Evolutionary conservation across 371 early-diverging fungal species (phyloP), one percentile per base, ranked within the genome.

Genomic region (Mucor velutinosus): DNA sequence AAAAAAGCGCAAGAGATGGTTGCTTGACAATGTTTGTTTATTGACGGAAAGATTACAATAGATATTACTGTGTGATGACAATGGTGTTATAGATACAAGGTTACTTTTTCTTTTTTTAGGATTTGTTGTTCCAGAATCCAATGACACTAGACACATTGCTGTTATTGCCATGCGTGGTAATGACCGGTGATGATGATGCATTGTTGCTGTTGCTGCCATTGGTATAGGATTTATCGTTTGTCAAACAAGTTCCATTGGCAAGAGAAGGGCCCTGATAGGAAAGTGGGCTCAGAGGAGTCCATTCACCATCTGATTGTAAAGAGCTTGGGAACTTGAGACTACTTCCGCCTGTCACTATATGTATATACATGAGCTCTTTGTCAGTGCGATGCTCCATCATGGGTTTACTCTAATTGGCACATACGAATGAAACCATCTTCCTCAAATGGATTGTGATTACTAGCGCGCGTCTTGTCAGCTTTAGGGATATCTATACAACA

Each of bases 371-470:
- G n/a, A n/a, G 37, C 37, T 35, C 1, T 14, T 4, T 53, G 27
- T 27, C 27, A 53, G 23, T 4, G 49, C 12, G 1, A 49, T 49
- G n/a, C 49, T 49, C 23, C 5, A 25, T 27, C 8, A 53, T 14
- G 10, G 10, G 1, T 35, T 49, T 29, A 47, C 2, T 23, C 29
- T 25, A 27, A 21, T 15, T 53, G 15, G 4, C 49, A 60, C 58
- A 43, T 56, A 49, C 69, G 32, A 30, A 58, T 47, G 51, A 63
- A 39, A 15, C 61, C 61, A 51, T 67, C 72, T 19, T 72, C 76
- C 33, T 79, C 73, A 60, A 79, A 76, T 56, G 79, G 79, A 62
- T 79, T 76, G 10, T 63, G 65, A 15, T 55, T 61, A 10, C 41
- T 65, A 11, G 67, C 69, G 14, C 71, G 64, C 2, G 59, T 53